Percentiles rank a stretch among this genome's conserved stretches.
These are phyloP conservation scores for Ammopiptanthus mongolicus DNA, from an alignment of 306 rosid species.

Conservation along the genomic window DNA sequence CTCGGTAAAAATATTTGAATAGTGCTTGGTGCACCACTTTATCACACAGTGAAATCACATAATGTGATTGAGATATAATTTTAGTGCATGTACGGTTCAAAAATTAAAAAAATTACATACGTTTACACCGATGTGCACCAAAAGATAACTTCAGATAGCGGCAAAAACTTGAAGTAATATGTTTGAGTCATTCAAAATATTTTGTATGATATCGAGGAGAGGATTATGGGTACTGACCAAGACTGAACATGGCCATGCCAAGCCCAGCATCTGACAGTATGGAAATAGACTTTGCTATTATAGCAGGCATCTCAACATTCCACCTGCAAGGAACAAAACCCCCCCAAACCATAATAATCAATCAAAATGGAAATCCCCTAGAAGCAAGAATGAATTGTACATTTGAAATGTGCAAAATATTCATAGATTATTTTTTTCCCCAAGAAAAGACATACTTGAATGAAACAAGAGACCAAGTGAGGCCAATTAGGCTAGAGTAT, in stretches of 20 bases:
- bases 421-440: neutral
- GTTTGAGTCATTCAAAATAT: neutral
- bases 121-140: no score
- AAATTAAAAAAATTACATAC: no score
- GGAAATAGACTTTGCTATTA: slow-evolving; percentile 75
- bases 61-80: no score
- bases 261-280: slow-evolving; percentile 95
- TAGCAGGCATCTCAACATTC: slow-evolving; percentile 77
- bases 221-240: slow-evolving; percentile 59
- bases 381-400: neutral
- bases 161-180: no score
- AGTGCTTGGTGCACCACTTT: no score
- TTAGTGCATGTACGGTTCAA: no score
- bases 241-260: slow-evolving; percentile 99
- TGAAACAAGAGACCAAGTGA: slow-evolving; percentile 82
- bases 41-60: no score
- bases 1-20: neutral
- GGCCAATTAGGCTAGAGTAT: slow-evolving; percentile 75
- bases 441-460: slow-evolving; percentile 39
- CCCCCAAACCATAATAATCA: slow-evolving; percentile 2
- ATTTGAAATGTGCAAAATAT: neutral
- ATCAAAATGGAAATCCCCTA: neutral
- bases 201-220: neutral
- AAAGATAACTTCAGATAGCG: no score
- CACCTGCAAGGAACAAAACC: slow-evolving; percentile 44